Evolutionary conservation across 495 filamentous ascomycete genomes (phyloP).

Genomic region (Penicillium bovifimosum): DNA sequence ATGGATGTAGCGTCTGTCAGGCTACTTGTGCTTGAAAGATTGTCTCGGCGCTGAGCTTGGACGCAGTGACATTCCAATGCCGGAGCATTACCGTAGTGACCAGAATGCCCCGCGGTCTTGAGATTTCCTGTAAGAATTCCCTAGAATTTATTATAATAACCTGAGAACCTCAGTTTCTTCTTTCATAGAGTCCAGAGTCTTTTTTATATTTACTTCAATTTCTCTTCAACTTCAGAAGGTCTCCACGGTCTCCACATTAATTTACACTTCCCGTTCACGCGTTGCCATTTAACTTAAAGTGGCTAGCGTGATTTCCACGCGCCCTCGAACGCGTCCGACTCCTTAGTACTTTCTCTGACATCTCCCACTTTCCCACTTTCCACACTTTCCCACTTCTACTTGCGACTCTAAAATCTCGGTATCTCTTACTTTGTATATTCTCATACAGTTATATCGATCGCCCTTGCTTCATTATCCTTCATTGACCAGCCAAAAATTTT

Average conservation of each 20-base stretch:
- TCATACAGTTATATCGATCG: slow-evolving; percentile 21
- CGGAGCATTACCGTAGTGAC: slow-evolving; percentile 31
- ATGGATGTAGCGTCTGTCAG: too few relatives aligned
- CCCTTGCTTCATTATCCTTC: slow-evolving; percentile 12
- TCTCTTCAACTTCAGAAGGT: neutral
- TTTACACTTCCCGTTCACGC: neutral
- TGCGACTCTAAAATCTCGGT: slow-evolving; percentile 8
- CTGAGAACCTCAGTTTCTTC: too few relatives aligned
- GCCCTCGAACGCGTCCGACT: slow-evolving; percentile 18
- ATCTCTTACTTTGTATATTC: slow-evolving; percentile 24
- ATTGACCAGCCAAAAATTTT: slow-evolving; percentile 16
- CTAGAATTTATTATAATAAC: neutral
- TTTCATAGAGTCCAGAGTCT: neutral
- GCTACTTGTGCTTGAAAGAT: neutral
- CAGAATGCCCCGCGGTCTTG: slow-evolving; percentile 12
- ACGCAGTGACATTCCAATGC: slow-evolving; percentile 23
- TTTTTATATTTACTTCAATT: neutral
- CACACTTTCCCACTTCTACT: slow-evolving; percentile 12
- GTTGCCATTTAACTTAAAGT: slow-evolving; percentile 11
- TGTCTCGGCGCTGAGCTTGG: neutral
- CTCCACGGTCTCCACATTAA: neutral
- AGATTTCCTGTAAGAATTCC: neutral
- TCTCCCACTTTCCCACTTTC: slow-evolving; percentile 2
- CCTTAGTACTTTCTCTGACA: slow-evolving; percentile 4
- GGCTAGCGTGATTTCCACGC: slow-evolving; percentile 11